Conservation (phyloP, 2,329 filamentous ascomycete genomes). For the Arthrobotrys musiformis region DNA sequence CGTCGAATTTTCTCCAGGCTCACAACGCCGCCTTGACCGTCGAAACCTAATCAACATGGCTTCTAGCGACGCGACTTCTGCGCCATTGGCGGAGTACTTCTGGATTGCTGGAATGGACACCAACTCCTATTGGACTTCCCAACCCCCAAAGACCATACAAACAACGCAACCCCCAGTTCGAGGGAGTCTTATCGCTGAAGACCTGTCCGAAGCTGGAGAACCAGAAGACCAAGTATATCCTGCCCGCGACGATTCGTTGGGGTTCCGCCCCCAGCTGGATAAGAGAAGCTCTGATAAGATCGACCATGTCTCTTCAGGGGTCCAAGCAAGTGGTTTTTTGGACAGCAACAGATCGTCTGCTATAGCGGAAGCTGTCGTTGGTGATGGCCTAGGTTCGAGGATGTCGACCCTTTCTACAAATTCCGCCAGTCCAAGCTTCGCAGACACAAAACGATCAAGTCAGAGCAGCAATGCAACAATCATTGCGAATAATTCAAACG, state of each 20-base stretch:
- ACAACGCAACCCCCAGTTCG: conserved; percentile 61
- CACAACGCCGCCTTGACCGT: background rate
- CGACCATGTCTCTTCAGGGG: conserved; percentile 12
- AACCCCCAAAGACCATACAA: conserved; percentile 61
- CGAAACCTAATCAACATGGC: conserved; percentile 26
- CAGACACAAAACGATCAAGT: conserved; percentile 52
- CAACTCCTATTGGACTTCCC: conserved; percentile 71
- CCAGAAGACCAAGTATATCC: conserved; percentile 58
- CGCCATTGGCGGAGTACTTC: conserved; percentile 78
- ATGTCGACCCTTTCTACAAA: conserved; percentile 52
- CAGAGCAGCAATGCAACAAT: conserved; percentile 52
- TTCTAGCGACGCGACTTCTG: conserved; percentile 65
- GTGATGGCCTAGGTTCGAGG: conserved; percentile 31
- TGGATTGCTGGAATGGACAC: conserved; percentile 79
- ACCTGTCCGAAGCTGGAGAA: conserved; percentile 59
- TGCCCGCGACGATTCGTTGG: conserved; percentile 45
- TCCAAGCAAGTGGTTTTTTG: background rate
- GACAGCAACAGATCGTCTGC: conserved; percentile 36
- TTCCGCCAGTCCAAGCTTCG: conserved; percentile 46
- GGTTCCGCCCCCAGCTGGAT: conserved; percentile 24
- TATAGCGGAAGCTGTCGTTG: background rate
- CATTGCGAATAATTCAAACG: conserved; percentile 33
- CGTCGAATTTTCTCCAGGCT: conserved; percentile 10
- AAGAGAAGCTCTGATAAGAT: conserved; percentile 47
- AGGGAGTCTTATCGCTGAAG: conserved; percentile 59